Percentiles rank a stretch among this genome's conserved stretches.
Conservation (phyloP, 176 grass and related monocot species). For the Urochloa ruziziensis region DNA sequence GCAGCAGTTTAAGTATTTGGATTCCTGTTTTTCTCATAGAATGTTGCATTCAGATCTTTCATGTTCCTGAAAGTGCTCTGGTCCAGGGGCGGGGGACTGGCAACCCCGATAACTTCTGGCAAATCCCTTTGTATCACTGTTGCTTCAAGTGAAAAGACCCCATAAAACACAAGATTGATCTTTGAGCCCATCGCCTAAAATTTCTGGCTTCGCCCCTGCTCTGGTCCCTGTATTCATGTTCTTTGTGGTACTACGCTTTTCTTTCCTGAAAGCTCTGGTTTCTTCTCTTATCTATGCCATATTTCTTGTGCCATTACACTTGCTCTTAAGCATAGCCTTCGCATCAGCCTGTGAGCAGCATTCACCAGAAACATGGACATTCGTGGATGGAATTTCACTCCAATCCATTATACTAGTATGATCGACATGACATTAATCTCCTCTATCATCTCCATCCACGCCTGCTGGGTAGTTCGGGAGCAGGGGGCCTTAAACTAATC, state of each 20-base stretch:
- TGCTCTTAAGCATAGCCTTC: neutral
- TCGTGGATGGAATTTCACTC: neutral
- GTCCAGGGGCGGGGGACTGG: too few relatives aligned
- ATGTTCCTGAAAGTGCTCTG: neutral
- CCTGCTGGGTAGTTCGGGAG: constrained; percentile 14
- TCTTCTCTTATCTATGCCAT: neutral
- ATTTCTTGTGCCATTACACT: neutral
- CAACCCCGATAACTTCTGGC: too few relatives aligned
- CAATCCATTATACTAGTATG: neutral
- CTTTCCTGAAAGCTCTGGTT: neutral
- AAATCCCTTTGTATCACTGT: too few relatives aligned
- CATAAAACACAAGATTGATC: too few relatives aligned
- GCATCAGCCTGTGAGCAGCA: neutral
- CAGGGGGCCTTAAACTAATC: constrained; percentile 34
- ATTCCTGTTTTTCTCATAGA: neutral
- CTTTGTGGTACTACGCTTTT: neutral
- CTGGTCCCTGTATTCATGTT: neutral
- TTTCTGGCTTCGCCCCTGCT: too few relatives aligned
- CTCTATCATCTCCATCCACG: neutral
- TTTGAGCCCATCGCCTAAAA: too few relatives aligned
- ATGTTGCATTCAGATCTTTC: neutral
- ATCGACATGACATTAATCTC: constrained; percentile 17
- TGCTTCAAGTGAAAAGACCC: too few relatives aligned
- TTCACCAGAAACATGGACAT: neutral
- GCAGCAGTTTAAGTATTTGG: neutral